Evolutionary conservation across 768 basidiomycete species (phyloP), one percentile per base, ranked within the genome.

Genomic region (Trametes meyenii): DNA sequence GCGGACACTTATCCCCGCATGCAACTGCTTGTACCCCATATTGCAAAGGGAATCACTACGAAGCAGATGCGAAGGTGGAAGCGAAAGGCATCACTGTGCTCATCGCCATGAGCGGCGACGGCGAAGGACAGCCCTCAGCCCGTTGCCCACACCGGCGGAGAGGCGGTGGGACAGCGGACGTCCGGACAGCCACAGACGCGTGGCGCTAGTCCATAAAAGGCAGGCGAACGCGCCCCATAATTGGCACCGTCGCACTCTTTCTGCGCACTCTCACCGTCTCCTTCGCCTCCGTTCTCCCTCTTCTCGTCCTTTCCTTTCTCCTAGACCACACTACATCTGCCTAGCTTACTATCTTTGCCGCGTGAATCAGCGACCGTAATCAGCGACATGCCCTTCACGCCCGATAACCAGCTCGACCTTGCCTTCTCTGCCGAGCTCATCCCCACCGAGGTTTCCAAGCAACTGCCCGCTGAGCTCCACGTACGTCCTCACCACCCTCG

Each of bases 371-470:
- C 40, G 29, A 44, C 16, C 5, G 16, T 55, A 56, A 46, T 64
- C 19, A 8, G 10, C 24, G 61, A 43, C 58, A 76, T 77, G 77
- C 63, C 77, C 54, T 81, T 87, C 77, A 87, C 85, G 4, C 80
- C 86, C 42, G 87, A 92, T 73, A 66, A 77, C 42, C 69, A 76
- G 50, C 87, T 95, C 67, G 88, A 94, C 70, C 84, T 96, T 53
- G 78, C 92, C 65, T 96, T 96, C 76, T 76, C 88, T 29, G 76
- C 85, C 35, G 82, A 83, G 54, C 79, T 90, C 73, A 89, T 96
- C 67, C 86, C 93, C 0, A 62, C 70, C 0, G 82, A 87, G 29
- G 83, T 94, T 65, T 79, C 79, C 57, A 74, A 76, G 3, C 79
- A 81, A 58, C 75, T 96, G 4, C 87, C 85, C 40, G 62, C 79